Percentiles rank a stretch among this genome's conserved stretches.
These are phyloP conservation scores for Diplodia corticola DNA, from an alignment of 2,329 filamentous ascomycete species.

Conservation along the genomic window DNA sequence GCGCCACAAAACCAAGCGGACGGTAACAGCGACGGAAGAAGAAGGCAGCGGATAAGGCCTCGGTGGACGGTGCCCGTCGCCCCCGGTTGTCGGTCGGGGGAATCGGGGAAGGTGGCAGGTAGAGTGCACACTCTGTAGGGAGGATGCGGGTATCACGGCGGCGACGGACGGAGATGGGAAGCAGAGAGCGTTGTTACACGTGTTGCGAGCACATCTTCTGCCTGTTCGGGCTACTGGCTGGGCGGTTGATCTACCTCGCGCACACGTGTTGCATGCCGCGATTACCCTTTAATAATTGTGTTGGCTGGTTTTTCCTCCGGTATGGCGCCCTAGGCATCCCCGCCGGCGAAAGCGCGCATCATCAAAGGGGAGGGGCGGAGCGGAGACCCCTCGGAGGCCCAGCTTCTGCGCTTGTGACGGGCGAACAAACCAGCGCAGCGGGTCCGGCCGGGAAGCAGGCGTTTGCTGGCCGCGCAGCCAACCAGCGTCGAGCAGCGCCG, in stretches of 20 bases:
- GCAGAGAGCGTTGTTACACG: not conserved
- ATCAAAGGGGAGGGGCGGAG: not conserved
- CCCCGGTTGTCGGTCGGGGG: not conserved
- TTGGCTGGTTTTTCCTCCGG: not conserved
- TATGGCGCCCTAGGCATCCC: not conserved
- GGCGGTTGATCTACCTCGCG: slow-evolving; percentile 8
- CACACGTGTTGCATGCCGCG: slow-evolving; percentile 16
- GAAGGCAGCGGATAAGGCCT: not conserved
- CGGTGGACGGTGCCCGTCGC: not conserved
- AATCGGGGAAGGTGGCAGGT: slow-evolving; percentile 13
- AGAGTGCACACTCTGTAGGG: not conserved
- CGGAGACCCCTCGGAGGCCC: not conserved
- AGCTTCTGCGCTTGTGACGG: not conserved
- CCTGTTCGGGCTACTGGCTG: not conserved
- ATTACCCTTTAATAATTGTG: slow-evolving; percentile 8
- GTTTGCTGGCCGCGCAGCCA: not conserved
- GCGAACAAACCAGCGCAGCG: not conserved
- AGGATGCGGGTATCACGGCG: not conserved
- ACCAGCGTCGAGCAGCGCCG: no score
- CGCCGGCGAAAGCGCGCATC: not conserved
- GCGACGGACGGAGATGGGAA: not conserved
- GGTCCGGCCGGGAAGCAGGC: not conserved
- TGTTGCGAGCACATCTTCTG: not conserved
- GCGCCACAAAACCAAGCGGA: not conserved
- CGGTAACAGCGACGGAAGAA: not conserved